Conservation (phyloP, 2,329 filamentous ascomycete genomes). For the Fusarium sp. region DNA sequence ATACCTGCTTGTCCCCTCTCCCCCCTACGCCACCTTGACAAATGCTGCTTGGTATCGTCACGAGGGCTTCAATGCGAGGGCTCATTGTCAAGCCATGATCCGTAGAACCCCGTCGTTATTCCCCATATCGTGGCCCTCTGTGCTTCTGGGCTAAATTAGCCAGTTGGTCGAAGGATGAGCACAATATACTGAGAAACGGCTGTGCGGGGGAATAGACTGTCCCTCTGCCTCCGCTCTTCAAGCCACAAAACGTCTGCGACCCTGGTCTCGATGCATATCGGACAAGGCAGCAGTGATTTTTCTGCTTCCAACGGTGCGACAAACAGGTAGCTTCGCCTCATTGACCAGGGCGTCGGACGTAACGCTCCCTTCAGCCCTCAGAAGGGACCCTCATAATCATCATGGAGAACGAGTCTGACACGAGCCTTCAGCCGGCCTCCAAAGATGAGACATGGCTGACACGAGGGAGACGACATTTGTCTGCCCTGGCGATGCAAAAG, state of each 20-base stretch:
- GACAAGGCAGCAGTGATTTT: not conserved
- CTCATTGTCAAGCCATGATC: not conserved
- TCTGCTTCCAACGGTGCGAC: not conserved
- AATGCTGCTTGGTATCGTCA: not conserved
- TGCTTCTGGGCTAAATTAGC: not conserved
- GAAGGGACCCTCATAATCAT: not conserved
- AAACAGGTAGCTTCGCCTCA: not conserved
- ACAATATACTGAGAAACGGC: not conserved
- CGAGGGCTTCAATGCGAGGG: not conserved
- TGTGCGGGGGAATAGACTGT: not conserved
- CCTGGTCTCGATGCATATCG: not conserved
- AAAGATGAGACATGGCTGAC: slow-evolving; percentile 12
- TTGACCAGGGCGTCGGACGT: slow-evolving; percentile 8
- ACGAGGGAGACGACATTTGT: slow-evolving; percentile 20
- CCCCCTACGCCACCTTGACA: not conserved
- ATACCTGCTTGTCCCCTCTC: not conserved
- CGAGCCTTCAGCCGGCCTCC: slow-evolving; percentile 27
- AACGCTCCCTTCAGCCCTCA: not conserved
- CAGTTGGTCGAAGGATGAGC: not conserved
- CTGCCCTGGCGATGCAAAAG: not conserved
- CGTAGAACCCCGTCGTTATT: not conserved
- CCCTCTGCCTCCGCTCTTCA: not conserved
- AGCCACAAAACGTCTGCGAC: not conserved
- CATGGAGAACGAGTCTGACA: slow-evolving; percentile 17
- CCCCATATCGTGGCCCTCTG: not conserved